Evolutionary conservation across 2,329 filamentous ascomycete species (phyloP).

Genomic region (Botrytis pseudocinerea): DNA sequence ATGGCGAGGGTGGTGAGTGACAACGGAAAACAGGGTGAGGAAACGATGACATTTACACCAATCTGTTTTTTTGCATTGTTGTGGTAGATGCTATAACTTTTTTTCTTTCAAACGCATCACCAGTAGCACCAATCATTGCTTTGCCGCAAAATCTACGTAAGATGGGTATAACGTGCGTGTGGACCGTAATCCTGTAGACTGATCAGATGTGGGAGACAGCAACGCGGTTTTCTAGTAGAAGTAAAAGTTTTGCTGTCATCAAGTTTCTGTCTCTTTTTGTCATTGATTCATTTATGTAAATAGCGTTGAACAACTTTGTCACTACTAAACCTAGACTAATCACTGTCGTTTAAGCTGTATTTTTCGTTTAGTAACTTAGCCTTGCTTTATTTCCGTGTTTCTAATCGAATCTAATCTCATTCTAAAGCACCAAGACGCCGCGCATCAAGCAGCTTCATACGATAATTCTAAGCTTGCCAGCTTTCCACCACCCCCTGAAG

Average conservation of each 20-base stretch:
- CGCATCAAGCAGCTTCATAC: accelerated
- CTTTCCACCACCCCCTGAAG: accelerated
- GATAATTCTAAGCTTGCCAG: accelerated
- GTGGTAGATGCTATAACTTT: neutral
- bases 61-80: neutral
- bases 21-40: too few species aligned
- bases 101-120: neutral
- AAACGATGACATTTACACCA: neutral
- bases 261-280: neutral
- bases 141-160: neutral
- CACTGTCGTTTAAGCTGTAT: neutral
- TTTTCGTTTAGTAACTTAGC: neutral
- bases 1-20: neutral
- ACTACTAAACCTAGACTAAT: neutral
- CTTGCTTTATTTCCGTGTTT: neutral
- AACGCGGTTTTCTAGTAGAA: neutral
- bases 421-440: neutral
- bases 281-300: neutral
- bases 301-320: neutral
- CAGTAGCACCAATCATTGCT: neutral
- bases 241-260: neutral
- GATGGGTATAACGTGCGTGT: neutral
- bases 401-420: neutral
- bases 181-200: neutral
- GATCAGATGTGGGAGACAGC: neutral